Evolutionary conservation across 139 green algal genomes (phyloP).

Genomic region (Asterochloris erici): DNA sequence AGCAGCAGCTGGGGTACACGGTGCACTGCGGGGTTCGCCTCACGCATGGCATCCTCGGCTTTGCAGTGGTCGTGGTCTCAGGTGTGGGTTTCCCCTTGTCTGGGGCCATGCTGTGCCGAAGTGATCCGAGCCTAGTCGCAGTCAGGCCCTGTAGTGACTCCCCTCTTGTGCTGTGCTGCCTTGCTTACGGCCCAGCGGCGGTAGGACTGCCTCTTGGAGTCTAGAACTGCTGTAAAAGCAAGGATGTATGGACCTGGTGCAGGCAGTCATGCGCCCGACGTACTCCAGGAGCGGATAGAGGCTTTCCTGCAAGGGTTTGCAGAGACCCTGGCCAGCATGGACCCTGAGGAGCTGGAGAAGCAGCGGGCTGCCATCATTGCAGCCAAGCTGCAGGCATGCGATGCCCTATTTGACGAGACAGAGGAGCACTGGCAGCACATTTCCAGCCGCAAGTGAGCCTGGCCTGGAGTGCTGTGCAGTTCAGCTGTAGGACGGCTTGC

Average conservation of each 20-base stretch:
- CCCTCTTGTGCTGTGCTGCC: background rate
- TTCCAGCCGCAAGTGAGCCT: slow-evolving; percentile 41
- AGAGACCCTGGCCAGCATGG: slow-evolving; percentile 28
- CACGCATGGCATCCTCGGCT: slow-evolving; percentile 84
- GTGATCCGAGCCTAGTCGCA: background rate
- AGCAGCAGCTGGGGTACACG: slow-evolving; percentile 94
- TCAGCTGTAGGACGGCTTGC: background rate
- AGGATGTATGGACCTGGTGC: background rate
- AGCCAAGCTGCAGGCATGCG: slow-evolving; percentile 75
- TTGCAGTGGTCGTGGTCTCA: slow-evolving; percentile 72
- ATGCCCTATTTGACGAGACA: slow-evolving; percentile 68
- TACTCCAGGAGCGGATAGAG: slow-evolving; percentile 74
- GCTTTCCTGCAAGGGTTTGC: slow-evolving; percentile 69
- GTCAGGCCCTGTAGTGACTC: too few relatives aligned
- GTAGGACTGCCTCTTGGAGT: background rate
- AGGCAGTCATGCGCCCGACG: slow-evolving; percentile 36
- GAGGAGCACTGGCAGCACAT: slow-evolving; percentile 80
- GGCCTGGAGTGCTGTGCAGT: too few relatives aligned
- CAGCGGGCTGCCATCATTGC: slow-evolving; percentile 64
- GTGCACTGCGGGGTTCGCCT: slow-evolving; percentile 72
- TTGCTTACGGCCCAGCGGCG: too few relatives aligned
- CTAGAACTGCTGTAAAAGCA: background rate
- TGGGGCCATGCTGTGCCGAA: background rate
- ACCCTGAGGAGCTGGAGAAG: slow-evolving; percentile 65
- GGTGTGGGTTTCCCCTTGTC: slow-evolving; percentile 10